Base-by-base conservation (phyloP, 2,329 filamentous ascomycete genomes). In the Didymella lethalis region DNA sequence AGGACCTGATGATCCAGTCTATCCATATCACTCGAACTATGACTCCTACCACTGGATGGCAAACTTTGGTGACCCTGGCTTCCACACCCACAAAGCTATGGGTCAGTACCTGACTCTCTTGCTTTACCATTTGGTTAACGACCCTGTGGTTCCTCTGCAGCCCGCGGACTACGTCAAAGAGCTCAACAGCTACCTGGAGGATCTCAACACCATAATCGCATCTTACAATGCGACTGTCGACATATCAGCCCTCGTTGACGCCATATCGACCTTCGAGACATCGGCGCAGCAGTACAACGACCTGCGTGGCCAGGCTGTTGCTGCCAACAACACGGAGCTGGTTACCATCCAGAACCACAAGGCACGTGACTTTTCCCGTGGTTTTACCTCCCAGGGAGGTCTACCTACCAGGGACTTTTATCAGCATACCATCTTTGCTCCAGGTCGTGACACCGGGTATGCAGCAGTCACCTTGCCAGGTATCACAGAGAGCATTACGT, bases 41-140 rank as follows among this genome's bases (percentile, higher is more conserved):
- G 71, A 83, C 61, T 71, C 75, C 31, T 83, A 82, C 60, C 77
- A 81, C 57, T 85, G 83, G 83, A 84, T 85, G 82, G 64, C 71
- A 0, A 80, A 74, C 0, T 84, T 79, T 56, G 83, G 81, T 5
- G 83, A 85, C 64, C 81, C 81, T 0, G 82, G 79, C 2, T 85
- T 83, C 67, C 69, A 76, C 45, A 77, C 79, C 1, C 83, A 85
- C 64, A 77, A 78, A 7, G 81, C 79, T 2, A 82, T 85, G 63
- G 82, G 81, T 6, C 80, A 83, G 55, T 81, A 78, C 55, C 65
- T 81, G 3, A 71, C 78, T 0, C 71, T 83, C 7, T 69, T 83
- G 6, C 68, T 77, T 4, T 81, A 80, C 61, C 78, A 80, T 60
- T 67, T 81, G 34, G 69, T 76, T 11, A 75, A 62, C 29, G 78